Base-by-base conservation (phyloP, 495 filamentous ascomycete genomes). In the Tuber borchii region DNA sequence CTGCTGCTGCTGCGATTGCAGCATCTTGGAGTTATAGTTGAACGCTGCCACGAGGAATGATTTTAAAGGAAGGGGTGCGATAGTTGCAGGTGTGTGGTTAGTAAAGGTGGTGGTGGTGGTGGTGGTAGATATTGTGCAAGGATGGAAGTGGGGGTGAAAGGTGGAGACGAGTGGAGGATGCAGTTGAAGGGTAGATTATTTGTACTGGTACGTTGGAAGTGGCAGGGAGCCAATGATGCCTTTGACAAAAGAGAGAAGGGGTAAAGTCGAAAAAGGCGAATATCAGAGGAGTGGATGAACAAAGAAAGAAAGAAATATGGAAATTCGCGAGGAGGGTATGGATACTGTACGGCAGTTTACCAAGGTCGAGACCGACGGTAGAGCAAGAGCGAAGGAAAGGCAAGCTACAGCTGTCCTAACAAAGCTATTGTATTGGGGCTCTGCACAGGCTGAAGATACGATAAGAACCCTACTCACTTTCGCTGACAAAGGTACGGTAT, bases 1-100 rank as follows among this genome's bases (percentile, higher is more conserved):
- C 68, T 82, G 80, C 70, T 80, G 76, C 75, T 82, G 81, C 70
- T 82, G 73, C 81, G 56, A 34, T 65, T 65, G 56, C 56, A 65
- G 56, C 56, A 65, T 65, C 56, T 65, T 65, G 26, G 56, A 17
- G 56, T 65, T 65, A 34, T 65, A 65, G 56, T 19, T 65, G 31
- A 65, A 65, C 56, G 56, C 56, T 65, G 56, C 56, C 56, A 65
- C 56, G 26, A 65, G 56, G 56, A 65, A 65, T 31, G 56, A 65
- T 65, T 65, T 65, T 17, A 17, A 31, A 34, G 56, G 56, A 26
- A 65, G 56, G n/a, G 14, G 56, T 16, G 56, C 56, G 26, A 65
- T 65, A 65, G 26, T 65, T 65, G 56, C 56, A 16, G 12, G 56
- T 65, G 56, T 34, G 16, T 17, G 26, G 26, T 7, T 65, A 34